Evolutionary conservation across 768 basidiomycete species (phyloP).

Genomic region (Heimioporus sp.): DNA sequence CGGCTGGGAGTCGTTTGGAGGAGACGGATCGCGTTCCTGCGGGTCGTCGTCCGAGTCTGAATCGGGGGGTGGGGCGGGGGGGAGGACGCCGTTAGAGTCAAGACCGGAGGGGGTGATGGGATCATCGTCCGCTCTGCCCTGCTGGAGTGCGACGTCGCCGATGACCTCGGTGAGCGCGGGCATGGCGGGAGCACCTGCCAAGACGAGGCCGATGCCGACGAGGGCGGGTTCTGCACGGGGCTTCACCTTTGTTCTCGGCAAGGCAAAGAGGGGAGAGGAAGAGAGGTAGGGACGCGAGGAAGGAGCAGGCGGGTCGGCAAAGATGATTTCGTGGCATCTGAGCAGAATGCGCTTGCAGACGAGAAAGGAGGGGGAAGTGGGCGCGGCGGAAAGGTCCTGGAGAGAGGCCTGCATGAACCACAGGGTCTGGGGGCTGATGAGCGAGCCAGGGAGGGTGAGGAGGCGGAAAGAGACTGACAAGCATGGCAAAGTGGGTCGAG

Average conservation of each 20-base stretch:
- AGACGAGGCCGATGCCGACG: conserved; percentile 79
- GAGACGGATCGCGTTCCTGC: conserved; percentile 21
- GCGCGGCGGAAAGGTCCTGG: conserved; percentile 58
- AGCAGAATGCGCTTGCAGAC: conserved; percentile 92
- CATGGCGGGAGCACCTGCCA: conserved; percentile 77
- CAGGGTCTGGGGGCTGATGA: conserved; percentile 59
- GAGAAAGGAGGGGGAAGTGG: conserved; percentile 73
- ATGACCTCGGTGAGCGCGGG: conserved; percentile 69
- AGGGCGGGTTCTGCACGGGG: conserved; percentile 70
- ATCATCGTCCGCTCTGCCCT: conserved; percentile 77
- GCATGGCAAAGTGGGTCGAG: conserved; percentile 93
- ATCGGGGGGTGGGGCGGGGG: conserved; percentile 22
- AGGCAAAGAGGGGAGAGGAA: conserved; percentile 47
- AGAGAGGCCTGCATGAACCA: conserved; percentile 99
- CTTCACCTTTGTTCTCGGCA: conserved; percentile 64
- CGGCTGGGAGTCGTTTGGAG: conserved; percentile 7
- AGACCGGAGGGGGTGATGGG: conserved; percentile 47
- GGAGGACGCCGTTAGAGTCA: conserved; percentile 42
- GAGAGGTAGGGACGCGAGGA: conserved; percentile 64
- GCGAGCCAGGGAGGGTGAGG: conserved; percentile 10
- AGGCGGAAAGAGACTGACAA: conserved; percentile 58
- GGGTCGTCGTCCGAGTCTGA: conserved; percentile 37
- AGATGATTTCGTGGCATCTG: conserved; percentile 95
- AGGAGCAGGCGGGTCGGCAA: conserved; percentile 76
- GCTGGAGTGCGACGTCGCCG: conserved; percentile 85